Conservation (phyloP, 2,329 filamentous ascomycete genomes). For the Ophiostoma australiae region DNA sequence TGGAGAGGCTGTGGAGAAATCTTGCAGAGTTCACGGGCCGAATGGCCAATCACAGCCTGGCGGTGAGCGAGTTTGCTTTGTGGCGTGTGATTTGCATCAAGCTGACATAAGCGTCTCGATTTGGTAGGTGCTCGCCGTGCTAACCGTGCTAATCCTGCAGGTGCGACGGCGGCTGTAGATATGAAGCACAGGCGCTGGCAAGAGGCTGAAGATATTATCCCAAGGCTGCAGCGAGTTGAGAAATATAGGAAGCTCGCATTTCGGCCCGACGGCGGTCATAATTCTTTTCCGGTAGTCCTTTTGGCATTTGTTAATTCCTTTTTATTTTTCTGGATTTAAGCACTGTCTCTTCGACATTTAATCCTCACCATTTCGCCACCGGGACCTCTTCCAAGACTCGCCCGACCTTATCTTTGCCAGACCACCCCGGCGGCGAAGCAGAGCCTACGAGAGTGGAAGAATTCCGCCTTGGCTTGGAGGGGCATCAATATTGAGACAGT, state of each 20-base stretch:
- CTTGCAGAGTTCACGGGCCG: not conserved
- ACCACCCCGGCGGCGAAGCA: not conserved
- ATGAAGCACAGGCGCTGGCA: not conserved
- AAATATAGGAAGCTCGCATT: not conserved
- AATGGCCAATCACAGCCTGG: not conserved
- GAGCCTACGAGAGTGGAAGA: not conserved
- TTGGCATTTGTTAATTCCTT: not conserved
- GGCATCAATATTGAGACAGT: not conserved
- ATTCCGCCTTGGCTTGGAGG: conserved; percentile 9
- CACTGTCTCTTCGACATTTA: not conserved
- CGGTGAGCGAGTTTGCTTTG: not conserved
- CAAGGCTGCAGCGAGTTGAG: not conserved
- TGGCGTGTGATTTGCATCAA: not conserved
- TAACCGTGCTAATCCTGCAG: conserved; percentile 12
- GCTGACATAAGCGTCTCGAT: conserved; percentile 2
- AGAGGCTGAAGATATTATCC: not conserved
- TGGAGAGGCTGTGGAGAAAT: not conserved
- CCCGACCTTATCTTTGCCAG: conserved; percentile 7
- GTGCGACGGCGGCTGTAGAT: not conserved
- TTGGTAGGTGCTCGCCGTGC: conserved; percentile 13
- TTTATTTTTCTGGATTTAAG: not conserved
- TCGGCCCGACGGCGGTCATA: not conserved
- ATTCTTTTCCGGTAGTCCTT: not conserved
- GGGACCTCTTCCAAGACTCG: conserved; percentile 4
- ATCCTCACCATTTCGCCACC: not conserved